Conservation (phyloP, 805 yeast species). For the Candida nanaspora region DNA sequence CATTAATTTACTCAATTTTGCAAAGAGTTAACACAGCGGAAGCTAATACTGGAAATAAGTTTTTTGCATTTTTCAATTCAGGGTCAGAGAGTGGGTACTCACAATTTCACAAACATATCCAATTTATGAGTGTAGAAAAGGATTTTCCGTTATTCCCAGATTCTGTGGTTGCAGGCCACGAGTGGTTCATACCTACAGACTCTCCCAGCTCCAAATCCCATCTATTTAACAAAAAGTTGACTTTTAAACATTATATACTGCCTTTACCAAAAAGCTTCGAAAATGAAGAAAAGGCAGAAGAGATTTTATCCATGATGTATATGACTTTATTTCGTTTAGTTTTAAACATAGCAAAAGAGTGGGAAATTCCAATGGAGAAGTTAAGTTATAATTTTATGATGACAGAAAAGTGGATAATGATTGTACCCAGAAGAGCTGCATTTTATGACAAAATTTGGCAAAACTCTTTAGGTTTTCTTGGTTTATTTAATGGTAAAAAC, state of each 20-base stretch:
- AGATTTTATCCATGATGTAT: slow-evolving; percentile 59
- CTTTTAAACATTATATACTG: slow-evolving; percentile 80
- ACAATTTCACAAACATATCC: slow-evolving; percentile 88
- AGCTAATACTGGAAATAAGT: slow-evolving; percentile 30
- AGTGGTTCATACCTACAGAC: slow-evolving; percentile 48
- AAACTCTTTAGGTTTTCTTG: slow-evolving; percentile 77
- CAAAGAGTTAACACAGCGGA: slow-evolving; percentile 32
- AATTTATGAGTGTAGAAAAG: slow-evolving; percentile 67
- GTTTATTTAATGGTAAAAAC: slow-evolving; percentile 70
- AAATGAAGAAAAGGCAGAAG: slow-evolving; percentile 40
- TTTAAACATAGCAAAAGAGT: slow-evolving; percentile 57
- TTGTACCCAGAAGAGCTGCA: slow-evolving; percentile 72
- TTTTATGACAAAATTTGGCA: slow-evolving; percentile 52
- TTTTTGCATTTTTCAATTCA: slow-evolving; percentile 82
- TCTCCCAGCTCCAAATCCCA: slow-evolving; percentile 40
- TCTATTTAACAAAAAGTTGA: slow-evolving; percentile 48
- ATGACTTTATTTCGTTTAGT: slow-evolving; percentile 66
- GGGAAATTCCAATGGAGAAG: slow-evolving; percentile 27
- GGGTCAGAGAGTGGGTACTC: slow-evolving; percentile 93
- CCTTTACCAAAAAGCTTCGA: slow-evolving; percentile 39
- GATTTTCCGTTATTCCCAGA: slow-evolving; percentile 55
- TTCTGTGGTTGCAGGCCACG: slow-evolving; percentile 32
- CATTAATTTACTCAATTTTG: slow-evolving; percentile 50
- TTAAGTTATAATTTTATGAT: slow-evolving; percentile 76
- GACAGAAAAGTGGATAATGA: slow-evolving; percentile 77